phyloP scores from a whole-genome alignment of 805 yeast genomes.

The Spencermartinsiella europaea region DNA sequence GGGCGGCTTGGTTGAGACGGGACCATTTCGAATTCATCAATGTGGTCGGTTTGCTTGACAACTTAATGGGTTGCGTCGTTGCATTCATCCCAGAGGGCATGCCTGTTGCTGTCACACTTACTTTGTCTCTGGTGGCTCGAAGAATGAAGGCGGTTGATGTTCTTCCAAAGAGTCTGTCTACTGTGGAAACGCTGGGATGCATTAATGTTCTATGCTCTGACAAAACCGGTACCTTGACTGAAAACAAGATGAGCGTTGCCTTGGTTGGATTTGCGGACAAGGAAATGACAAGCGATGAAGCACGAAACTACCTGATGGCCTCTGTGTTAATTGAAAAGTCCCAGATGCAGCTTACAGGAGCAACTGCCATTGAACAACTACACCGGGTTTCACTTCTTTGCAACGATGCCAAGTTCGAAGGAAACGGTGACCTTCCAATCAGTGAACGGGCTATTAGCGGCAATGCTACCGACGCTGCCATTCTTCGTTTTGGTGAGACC shows the following conservation, averaged over 20 bases:
- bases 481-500: constrained; percentile 35
- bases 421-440: constrained; percentile 10
- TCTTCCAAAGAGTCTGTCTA: constrained; percentile 42
- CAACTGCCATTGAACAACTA: constrained; percentile 7
- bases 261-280: constrained; percentile 13
- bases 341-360: not conserved
- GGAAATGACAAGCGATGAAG: constrained; percentile 10
- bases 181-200: constrained; percentile 54
- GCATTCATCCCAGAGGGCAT: constrained; percentile 48
- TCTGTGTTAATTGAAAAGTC: not conserved
- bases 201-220: constrained; percentile 51
- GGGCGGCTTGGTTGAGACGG: constrained; percentile 42
- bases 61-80: constrained; percentile 41
- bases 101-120: constrained; percentile 46
- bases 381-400: constrained; percentile 18
- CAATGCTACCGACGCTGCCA: constrained; percentile 47
- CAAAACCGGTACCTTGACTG: constrained; percentile 47
- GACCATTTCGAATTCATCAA: constrained; percentile 39
- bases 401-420: constrained; percentile 21
- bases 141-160: constrained; percentile 42
- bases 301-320: not conserved
- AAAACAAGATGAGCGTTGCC: constrained; percentile 39
- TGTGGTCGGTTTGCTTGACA: constrained; percentile 34
- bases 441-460: constrained; percentile 30
- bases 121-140: constrained; percentile 44